phyloP scores from a whole-genome alignment of 2,329 filamentous ascomycete genomes.

The Paecilomyces sp. region DNA sequence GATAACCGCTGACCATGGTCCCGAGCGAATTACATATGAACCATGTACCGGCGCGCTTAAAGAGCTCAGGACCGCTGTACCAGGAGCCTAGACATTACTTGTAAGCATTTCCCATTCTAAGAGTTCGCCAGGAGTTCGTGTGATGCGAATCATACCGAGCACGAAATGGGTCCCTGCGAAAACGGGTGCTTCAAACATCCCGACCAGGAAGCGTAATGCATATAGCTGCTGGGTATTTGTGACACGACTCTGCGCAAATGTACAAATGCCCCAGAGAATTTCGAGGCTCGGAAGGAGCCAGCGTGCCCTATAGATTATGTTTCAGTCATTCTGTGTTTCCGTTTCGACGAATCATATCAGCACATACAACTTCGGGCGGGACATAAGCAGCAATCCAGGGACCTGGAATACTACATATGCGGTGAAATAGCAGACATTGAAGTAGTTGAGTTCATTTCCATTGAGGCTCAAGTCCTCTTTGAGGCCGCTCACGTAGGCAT shows the following conservation, averaged over 20 bases:
- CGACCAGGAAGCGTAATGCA: conserved; percentile 25
- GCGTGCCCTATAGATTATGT: not conserved
- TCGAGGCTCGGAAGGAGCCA: conserved; percentile 20
- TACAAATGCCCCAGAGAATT: conserved; percentile 27
- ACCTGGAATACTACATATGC: conserved; percentile 26
- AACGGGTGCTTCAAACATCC: conserved; percentile 25
- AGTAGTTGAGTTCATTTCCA: conserved; percentile 24
- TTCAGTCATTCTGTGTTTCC: conserved; percentile 6
- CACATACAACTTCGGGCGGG: conserved; percentile 19
- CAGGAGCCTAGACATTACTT: conserved; percentile 22
- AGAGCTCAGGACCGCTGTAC: conserved; percentile 40
- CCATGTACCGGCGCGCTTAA: conserved; percentile 50
- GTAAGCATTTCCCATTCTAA: not conserved
- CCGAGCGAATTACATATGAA: conserved; percentile 48
- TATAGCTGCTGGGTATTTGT: conserved; percentile 26
- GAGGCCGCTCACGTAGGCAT: conserved; percentile 25
- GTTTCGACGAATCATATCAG: not conserved
- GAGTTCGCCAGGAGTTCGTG: no score
- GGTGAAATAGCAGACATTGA: conserved; percentile 19
- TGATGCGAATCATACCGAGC: conserved; percentile 11
- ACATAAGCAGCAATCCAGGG: conserved; percentile 21
- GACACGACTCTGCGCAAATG: conserved; percentile 24
- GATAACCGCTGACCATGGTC: conserved; percentile 52
- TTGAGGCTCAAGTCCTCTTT: conserved; percentile 24
- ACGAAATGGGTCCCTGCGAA: conserved; percentile 28